Evolutionary conservation across 2,329 filamentous ascomycete genomes (phyloP), one percentile per base, ranked within the genome.

Genomic region (Parastagonospora avenae): DNA sequence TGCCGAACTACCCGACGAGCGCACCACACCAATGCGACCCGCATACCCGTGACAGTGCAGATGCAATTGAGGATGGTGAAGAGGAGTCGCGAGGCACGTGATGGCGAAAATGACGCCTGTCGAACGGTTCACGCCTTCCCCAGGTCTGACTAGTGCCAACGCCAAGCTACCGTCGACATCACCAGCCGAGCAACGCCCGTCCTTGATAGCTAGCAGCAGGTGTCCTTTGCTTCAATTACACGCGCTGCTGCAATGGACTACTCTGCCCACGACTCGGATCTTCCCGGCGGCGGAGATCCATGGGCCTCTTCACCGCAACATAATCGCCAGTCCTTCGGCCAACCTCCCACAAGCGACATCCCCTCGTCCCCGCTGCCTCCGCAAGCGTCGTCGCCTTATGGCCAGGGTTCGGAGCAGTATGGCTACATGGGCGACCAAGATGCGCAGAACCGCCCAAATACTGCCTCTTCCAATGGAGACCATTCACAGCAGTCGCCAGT

Each of bases 231-330:
- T 52, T 40, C 66, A 64, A 63, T 66, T 64, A 45, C 56, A 42
- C 50, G 49, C 56, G 40, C 54, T 55, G 48, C 50, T 55, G 59
- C 59, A 39, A 90, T 90, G 87, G 87, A 90, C 70, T 90, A 89
- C 71, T 85, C 85, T 33, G 57, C 66, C 48, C 75, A 82, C 59
- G 84, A 87, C 63, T 78, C 81, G 29, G 83, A 85, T 47, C 79
- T 84, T 65, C 80, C 82, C 38, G 77, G 77, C 31, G 85, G 80
- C 39, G 51, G 46, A 36, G 87, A 85, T 31, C 87, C 87, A 46
- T 90, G 87, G 87, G 85, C 81, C 9, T 79, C 79, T 11, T 82
- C 84, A 45, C 84, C 83, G 50, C 79, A 78, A 60, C 80, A 72
- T 70, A 81, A 72, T 70, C 78, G 76, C 46, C 67, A 70, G 50